Base-by-base conservation (phyloP, 306 rosid species). In the Rosa multiflora region DNA sequence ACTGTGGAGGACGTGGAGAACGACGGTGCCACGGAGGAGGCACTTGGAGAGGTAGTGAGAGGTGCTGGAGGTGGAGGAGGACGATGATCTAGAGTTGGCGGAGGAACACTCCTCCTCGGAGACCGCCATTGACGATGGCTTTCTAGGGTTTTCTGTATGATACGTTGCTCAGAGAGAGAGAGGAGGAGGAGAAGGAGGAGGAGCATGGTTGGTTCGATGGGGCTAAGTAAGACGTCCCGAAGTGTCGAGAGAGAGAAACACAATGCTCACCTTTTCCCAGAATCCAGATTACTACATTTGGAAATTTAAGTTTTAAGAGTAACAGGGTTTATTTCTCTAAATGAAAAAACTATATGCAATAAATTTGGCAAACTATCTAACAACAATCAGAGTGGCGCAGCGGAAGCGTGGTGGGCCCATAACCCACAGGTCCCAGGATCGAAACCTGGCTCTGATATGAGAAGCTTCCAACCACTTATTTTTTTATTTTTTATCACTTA, bases 101-200 rank as follows among this genome's bases (percentile, higher is more conserved):
- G 97, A 92, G 51, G 99, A 94, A 67, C 99, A 94, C 85, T 92
- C 95, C 78, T 92, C 97, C 82, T 94, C 97, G 47, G 93, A 89
- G 74, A 91, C 97, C 81, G 97, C 97, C 97, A 94, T 94, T 81
- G 21, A 40, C 51, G 71, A 53, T 79, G 52, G 17, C 29, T 35
- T 67, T 29, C 29, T 75, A 75, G 78, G 69, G 70, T 75, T 75
- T 71, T 58, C 35, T 55, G 29, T 26, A 26, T 26, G 26, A 26
- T 26, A 29, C 29, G 29, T 29, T 1, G 29, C 20, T 53, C 9
- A 53, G 23, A 53, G 20, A 49, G 18, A 49, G 18, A 47, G 55
- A 51, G n/a, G 1, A 1, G 1, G 10, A 8, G 44, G 5, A 5
- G 44, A 1, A 4, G 0, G 6, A 5, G 44, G 44, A 29, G 43